phyloP scores from a whole-genome alignment of 2,329 filamentous ascomycete genomes.

The Huntiella bhutanensis region DNA sequence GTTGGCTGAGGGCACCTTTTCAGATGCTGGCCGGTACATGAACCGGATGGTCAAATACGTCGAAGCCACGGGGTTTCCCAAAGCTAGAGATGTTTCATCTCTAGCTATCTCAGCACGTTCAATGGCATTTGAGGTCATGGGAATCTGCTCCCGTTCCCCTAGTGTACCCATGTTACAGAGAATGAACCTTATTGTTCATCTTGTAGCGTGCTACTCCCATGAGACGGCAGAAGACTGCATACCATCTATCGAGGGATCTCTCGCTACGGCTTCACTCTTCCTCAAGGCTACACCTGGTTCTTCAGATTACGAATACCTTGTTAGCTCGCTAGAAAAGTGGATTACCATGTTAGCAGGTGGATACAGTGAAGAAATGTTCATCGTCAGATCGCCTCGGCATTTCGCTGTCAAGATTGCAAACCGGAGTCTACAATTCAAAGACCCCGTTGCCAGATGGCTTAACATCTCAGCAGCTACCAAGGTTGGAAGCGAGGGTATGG shows the following conservation, averaged over 20 bases:
- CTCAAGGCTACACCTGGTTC: slow-evolving; percentile 20
- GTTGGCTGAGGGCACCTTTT: slow-evolving; percentile 35
- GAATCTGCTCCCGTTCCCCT: too few species aligned
- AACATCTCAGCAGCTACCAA: slow-evolving; percentile 63
- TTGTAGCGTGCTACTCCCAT: slow-evolving; percentile 24
- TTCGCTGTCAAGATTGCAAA: slow-evolving; percentile 80
- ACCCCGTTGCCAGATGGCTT: slow-evolving; percentile 69
- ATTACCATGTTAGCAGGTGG: too few species aligned
- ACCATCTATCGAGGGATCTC: slow-evolving; percentile 73
- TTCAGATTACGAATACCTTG: background rate
- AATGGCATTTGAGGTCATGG: too few species aligned
- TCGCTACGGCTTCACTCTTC: slow-evolving; percentile 47
- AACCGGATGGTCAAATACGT: too few species aligned
- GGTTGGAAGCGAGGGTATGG: slow-evolving; percentile 46
- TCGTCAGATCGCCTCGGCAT: slow-evolving; percentile 31
- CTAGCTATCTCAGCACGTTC: too few species aligned
- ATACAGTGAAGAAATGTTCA: too few species aligned
- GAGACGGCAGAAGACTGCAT: slow-evolving; percentile 60
- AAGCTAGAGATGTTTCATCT: too few species aligned
- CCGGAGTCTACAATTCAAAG: slow-evolving; percentile 61
- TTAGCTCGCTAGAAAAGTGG: too few species aligned
- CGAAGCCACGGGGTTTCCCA: too few species aligned
- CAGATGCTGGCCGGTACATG: slow-evolving; percentile 23
- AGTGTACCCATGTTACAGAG: too few species aligned
- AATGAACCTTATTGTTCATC: too few species aligned